These are phyloP conservation scores for Calonectria montana DNA, from an alignment of 2,329 filamentous ascomycete species.

Conservation along the genomic window DNA sequence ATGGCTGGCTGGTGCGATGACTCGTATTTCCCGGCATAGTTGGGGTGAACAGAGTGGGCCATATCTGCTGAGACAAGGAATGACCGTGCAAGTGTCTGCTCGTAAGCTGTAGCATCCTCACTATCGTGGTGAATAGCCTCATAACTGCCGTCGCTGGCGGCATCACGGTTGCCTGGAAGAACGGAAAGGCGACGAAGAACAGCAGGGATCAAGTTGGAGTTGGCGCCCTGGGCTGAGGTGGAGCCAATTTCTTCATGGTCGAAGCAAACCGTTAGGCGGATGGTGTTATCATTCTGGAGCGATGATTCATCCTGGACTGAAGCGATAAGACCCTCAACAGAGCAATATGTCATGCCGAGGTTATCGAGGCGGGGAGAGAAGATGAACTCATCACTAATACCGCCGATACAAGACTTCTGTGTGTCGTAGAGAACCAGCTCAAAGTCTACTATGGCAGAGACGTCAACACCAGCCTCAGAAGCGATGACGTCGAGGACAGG, in stretches of 20 bases:
- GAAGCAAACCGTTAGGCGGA: constrained; percentile 93
- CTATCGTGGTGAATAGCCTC: constrained; percentile 68
- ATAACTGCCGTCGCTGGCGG: constrained; percentile 72
- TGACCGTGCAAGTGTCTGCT: constrained; percentile 90
- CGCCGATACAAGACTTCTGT: constrained; percentile 89
- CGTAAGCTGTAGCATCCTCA: constrained; percentile 83
- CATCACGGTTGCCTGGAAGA: constrained; percentile 74
- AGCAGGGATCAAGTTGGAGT: constrained; percentile 90
- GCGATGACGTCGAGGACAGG: constrained; percentile 89
- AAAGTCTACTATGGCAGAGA: constrained; percentile 86
- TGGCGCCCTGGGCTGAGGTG: constrained; percentile 89
- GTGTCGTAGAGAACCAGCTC: constrained; percentile 98
- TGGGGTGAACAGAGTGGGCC: constrained; percentile 96
- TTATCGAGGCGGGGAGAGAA: constrained; percentile 97
- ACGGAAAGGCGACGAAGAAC: constrained; percentile 89
- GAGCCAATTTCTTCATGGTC: constrained; percentile 99
- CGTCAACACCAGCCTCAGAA: constrained; percentile 76
- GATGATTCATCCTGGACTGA: constrained; percentile 74
- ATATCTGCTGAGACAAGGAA: constrained; percentile 98
- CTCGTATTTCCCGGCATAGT: constrained; percentile 94
- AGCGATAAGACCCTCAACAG: constrained; percentile 84
- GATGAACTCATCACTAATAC: constrained; percentile 92
- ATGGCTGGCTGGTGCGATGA: constrained; percentile 90
- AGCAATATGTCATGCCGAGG: constrained; percentile 95
- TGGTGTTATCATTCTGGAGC: constrained; percentile 81